Percentiles rank a stretch among this genome's conserved stretches.
Evolutionary conservation across 2,329 filamentous ascomycete genomes (phyloP).

Genomic region (Tolypocladium pustulatum): DNA sequence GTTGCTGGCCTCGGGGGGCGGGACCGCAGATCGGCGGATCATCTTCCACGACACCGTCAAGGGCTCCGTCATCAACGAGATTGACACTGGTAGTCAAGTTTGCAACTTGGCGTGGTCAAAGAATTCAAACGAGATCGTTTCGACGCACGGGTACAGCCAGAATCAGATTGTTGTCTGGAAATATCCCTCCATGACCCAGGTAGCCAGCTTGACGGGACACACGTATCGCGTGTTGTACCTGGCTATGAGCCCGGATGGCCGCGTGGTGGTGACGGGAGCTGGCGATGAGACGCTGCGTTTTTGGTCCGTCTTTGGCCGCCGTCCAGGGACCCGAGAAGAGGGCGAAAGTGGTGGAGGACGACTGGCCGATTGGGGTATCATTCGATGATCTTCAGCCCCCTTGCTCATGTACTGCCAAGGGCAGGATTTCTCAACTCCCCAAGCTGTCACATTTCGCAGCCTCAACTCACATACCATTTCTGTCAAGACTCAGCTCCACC

Average conservation of each 20-base stretch:
- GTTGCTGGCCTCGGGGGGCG: constrained; percentile 87
- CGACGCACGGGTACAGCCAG: constrained; percentile 92
- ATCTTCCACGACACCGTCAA: constrained; percentile 95
- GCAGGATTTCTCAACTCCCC: neutral
- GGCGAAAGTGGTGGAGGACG: constrained; percentile 49
- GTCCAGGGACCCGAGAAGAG: constrained; percentile 61
- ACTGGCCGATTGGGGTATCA: constrained; percentile 73
- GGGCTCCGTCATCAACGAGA: constrained; percentile 71
- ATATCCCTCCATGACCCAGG: constrained; percentile 95
- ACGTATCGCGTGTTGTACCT: constrained; percentile 94
- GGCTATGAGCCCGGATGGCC: constrained; percentile 93
- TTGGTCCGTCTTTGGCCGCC: constrained; percentile 90
- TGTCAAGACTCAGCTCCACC: neutral
- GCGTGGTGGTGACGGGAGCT: constrained; percentile 88
- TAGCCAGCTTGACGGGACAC: constrained; percentile 88
- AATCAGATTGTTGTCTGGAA: constrained; percentile 99
- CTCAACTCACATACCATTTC: neutral
- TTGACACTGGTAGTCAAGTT: constrained; percentile 97
- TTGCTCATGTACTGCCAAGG: neutral
- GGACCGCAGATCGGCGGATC: constrained; percentile 90
- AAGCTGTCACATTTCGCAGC: neutral
- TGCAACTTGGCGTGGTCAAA: constrained; percentile 97
- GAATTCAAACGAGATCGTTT: constrained; percentile 95
- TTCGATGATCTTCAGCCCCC: constrained; percentile 40
- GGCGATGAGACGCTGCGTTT: constrained; percentile 94